Evolutionary conservation across 2,329 filamentous ascomycete species (phyloP), one percentile per base, ranked within the genome.

Genomic region (Rutstroemia sp.): DNA sequence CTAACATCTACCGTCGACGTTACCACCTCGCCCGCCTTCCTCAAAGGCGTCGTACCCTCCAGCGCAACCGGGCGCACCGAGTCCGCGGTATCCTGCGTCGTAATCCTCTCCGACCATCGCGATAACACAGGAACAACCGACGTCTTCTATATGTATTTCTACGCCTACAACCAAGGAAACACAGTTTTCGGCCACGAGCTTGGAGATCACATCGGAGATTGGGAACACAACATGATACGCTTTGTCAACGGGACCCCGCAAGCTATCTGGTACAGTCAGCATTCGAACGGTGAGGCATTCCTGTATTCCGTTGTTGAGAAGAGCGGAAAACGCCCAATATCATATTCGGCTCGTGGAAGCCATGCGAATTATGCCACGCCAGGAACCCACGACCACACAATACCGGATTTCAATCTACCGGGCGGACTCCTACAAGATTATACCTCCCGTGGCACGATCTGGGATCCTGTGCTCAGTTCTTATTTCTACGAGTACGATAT

Each of bases 161-260:
- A 70, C 51, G 66, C 68, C 30, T 70, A 66, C 44, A 68, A 70
- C 17, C 64, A 62, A 54, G 68, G 68, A 23, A 69, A 68, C 46
- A 68, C 56, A 1, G 67, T 70, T 2, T 51, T 69, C 2, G 59
- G 57, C 19, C 59, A 63, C n/a, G 68, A 69, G 47, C 58, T 70
- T 3, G 68, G 68, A 2, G 63, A 70, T 65, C 84, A 87, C 66
- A 78, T 87, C 30, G 84, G 83, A 8, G 82, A 84, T 65, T 84
- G 81, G 82, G 83, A 86, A 65, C 82, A 86, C 67, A 83, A 79
- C 54, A 84, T 85, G 81, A 73, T 88, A 34, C 81, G 84, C 10
- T 88, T 88, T 68, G 51, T 72, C 16, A 73, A 83, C 54, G 79
- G 79, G 9, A 60, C 64, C 1, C 84, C 84, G 0, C 68, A 76